phyloP scores from a whole-genome alignment of 1,284 basidiomycete species.

The Porogramme epimiltina region DNA sequence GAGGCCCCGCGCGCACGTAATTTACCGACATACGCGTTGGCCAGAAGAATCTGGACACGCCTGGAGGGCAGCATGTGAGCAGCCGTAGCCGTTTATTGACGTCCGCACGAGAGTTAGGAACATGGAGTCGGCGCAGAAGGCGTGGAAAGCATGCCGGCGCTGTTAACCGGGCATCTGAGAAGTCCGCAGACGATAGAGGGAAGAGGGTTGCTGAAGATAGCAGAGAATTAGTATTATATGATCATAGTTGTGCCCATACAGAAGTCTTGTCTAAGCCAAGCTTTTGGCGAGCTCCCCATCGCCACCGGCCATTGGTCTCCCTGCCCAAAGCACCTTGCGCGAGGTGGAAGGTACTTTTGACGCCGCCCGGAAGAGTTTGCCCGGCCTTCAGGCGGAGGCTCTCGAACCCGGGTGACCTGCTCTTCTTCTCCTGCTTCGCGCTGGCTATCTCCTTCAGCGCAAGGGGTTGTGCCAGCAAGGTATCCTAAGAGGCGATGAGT shows the following conservation, averaged over 20 bases:
- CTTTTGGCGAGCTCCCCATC: conserved; percentile 35
- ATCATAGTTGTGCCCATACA: conserved; percentile 32
- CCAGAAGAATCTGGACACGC: too few species aligned
- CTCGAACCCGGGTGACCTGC: conserved; percentile 23
- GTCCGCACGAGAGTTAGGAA: too few species aligned
- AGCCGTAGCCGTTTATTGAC: too few species aligned
- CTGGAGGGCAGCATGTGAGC: too few species aligned
- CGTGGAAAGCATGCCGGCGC: too few species aligned
- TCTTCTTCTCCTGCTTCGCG: conserved; percentile 24
- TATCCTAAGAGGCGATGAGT: conserved; percentile 29
- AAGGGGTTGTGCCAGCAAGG: conserved; percentile 35
- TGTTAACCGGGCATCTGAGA: too few species aligned
- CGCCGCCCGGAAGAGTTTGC: conserved; percentile 36
- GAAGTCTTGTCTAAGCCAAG: conserved; percentile 36
- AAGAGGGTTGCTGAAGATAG: too few species aligned
- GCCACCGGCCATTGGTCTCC: conserved; percentile 23
- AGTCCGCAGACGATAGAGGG: too few species aligned
- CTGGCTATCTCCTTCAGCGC: conserved; percentile 30
- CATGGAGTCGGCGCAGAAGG: too few species aligned
- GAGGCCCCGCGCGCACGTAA: too few species aligned
- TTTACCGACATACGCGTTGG: too few species aligned
- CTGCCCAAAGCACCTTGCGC: conserved; percentile 37
- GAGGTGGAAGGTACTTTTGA: conserved; percentile 31
- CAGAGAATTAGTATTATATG: conserved; percentile 19
- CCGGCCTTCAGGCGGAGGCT: conserved; percentile 35